phyloP scores from a whole-genome alignment of 441 rosid genomes.

The Adansonia rubrostipa region DNA sequence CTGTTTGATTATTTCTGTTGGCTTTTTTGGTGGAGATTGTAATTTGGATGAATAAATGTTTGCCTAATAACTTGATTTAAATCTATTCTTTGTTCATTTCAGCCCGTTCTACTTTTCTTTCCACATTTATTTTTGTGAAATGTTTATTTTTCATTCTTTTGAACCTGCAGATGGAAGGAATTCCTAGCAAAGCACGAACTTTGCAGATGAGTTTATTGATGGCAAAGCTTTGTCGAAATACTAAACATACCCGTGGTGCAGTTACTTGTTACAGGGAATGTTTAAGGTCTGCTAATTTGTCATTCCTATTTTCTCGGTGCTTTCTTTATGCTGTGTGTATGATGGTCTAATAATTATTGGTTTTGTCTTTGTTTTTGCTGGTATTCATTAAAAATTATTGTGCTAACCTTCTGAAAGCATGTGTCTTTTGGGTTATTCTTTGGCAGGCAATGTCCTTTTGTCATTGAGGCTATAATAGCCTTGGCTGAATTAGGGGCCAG shows the following conservation, averaged over 20 bases:
- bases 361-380: conserved; percentile 6
- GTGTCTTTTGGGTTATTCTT: conserved; percentile 5
- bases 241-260: conserved; percentile 84
- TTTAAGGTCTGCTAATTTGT: conserved; percentile 59
- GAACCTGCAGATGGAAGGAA: conserved; percentile 79
- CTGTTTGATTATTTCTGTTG: neutral
- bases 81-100: neutral
- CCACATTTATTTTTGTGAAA: neutral
- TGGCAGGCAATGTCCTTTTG: conserved; percentile 85
- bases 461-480: conserved; percentile 84
- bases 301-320: neutral
- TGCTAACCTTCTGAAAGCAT: conserved; percentile 11
- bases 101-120: neutral
- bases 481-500: conserved; percentile 90
- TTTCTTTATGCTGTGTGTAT: neutral
- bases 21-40: conserved; percentile 1
- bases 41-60: neutral
- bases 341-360: conserved; percentile 2
- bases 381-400: neutral
- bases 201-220: conserved; percentile 87
- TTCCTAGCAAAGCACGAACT: conserved; percentile 86
- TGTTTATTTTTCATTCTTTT: conserved; percentile 10
- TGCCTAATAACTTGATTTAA: conserved; percentile 4
- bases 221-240: conserved; percentile 91
- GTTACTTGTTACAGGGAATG: conserved; percentile 87